Conservation (phyloP, 768 basidiomycete genomes). For the Lactarius hatsudake region DNA sequence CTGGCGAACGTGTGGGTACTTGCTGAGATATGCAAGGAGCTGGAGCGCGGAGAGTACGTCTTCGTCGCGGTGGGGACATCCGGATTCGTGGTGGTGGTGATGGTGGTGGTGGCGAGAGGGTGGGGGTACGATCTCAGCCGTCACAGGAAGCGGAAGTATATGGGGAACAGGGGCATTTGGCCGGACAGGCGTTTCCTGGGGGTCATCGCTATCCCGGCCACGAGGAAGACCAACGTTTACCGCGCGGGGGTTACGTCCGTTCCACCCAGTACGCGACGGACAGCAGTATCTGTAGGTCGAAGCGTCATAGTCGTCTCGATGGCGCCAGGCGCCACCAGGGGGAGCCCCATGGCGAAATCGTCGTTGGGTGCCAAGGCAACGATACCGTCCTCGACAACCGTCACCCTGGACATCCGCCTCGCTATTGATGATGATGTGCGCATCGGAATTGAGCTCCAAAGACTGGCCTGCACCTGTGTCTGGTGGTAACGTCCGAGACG, state of each 20-base stretch:
- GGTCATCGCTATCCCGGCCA: constrained; percentile 27
- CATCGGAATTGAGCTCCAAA: constrained; percentile 44
- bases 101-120: constrained; percentile 34
- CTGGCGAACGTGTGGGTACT: constrained; percentile 95
- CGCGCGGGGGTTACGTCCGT: constrained; percentile 57
- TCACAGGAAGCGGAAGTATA: constrained; percentile 23
- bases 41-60: constrained; percentile 90
- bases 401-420: constrained; percentile 44
- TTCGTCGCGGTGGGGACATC: constrained; percentile 85
- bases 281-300: constrained; percentile 24
- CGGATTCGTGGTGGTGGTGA: constrained; percentile 39
- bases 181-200: constrained; percentile 24
- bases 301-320: constrained; percentile 40
- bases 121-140: constrained; percentile 21
- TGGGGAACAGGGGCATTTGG: constrained; percentile 26
- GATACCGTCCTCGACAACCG: constrained; percentile 68
- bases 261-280: constrained; percentile 32
- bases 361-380: constrained; percentile 79
- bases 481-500: constrained; percentile 39
- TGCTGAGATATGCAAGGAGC: constrained; percentile 92
- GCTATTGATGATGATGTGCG: constrained; percentile 52
- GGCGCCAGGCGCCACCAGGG: constrained; percentile 87
- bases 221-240: constrained; percentile 54
- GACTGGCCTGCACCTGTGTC: constrained; percentile 34
- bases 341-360: constrained; percentile 87